Conservation (phyloP, 331 rosid species). For the Acacia pycnantha region DNA sequence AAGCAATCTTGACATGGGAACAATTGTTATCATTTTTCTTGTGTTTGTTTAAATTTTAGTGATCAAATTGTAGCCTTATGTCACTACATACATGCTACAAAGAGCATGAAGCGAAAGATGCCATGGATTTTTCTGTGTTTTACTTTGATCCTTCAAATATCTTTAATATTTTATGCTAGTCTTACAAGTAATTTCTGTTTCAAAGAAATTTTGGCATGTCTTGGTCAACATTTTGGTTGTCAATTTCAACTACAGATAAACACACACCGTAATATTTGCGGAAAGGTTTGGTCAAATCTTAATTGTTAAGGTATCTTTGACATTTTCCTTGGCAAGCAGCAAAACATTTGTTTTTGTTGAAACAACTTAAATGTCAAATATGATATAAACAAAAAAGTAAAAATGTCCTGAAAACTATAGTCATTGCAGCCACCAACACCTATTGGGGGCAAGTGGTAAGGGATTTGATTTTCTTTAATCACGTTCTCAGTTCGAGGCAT, state of each 20-base stretch:
- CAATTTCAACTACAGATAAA: background rate
- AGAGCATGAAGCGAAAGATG: background rate
- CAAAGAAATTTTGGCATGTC: background rate
- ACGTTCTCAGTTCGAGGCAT: too few relatives aligned
- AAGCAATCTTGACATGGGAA: background rate
- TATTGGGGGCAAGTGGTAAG: too few relatives aligned
- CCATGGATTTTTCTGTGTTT: background rate
- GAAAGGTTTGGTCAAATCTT: too few relatives aligned
- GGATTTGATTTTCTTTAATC: too few relatives aligned
- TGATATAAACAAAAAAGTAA: background rate
- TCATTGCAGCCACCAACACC: background rate
- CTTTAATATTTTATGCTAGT: background rate
- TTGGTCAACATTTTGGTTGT: background rate
- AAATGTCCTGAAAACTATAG: background rate
- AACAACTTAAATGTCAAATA: background rate
- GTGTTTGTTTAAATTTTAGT: background rate
- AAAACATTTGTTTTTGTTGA: background rate
- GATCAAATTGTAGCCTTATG: background rate
- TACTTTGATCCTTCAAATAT: background rate
- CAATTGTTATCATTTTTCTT: conserved; percentile 6
- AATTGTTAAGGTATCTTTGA: background rate
- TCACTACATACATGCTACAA: background rate
- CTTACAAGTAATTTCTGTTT: background rate
- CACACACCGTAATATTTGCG: too few relatives aligned
- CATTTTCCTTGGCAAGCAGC: background rate